phyloP scores from a whole-genome alignment of 495 filamentous ascomycete genomes.

The Daldinia bambusicola region DNA sequence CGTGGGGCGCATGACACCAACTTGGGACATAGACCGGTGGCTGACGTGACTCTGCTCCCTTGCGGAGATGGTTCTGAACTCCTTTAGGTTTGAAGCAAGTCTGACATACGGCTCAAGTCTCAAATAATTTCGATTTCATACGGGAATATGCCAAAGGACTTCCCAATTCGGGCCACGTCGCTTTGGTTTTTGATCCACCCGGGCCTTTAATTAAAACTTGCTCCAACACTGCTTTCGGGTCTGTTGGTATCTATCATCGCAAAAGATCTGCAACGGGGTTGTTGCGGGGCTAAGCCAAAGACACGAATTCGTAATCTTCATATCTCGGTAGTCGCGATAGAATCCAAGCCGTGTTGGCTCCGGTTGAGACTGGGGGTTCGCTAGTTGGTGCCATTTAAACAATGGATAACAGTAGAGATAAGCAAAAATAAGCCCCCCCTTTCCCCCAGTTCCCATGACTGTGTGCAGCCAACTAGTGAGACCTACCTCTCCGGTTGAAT shows the following conservation, averaged over 20 bases:
- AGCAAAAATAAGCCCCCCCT: slow-evolving; percentile 5
- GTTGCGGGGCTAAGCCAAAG: slow-evolving; percentile 19
- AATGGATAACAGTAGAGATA: slow-evolving; percentile 13
- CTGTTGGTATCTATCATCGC: not conserved
- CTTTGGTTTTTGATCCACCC: slow-evolving; percentile 13
- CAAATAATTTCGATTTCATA: not conserved
- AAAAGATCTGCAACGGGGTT: slow-evolving; percentile 3
- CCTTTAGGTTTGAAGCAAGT: not conserved
- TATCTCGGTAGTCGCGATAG: slow-evolving; percentile 10
- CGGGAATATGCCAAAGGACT: not conserved
- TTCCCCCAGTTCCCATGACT: slow-evolving; percentile 7
- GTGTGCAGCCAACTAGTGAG: slow-evolving; percentile 17
- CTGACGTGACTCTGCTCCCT: not conserved
- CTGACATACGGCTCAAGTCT: not conserved
- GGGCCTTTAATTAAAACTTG: slow-evolving; percentile 13
- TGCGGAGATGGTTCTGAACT: not conserved
- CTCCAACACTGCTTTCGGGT: slow-evolving; percentile 18
- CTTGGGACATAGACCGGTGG: not conserved
- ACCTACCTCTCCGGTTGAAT: slow-evolving; percentile 37
- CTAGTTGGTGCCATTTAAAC: slow-evolving; percentile 12
- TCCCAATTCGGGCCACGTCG: slow-evolving; percentile 13
- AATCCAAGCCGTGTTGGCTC: slow-evolving; percentile 4
- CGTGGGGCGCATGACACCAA: not conserved
- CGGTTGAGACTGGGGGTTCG: slow-evolving; percentile 12
- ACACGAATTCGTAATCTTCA: slow-evolving; percentile 13